phyloP scores from a whole-genome alignment of 306 rosid species.

The Astragalus membranaceus region DNA sequence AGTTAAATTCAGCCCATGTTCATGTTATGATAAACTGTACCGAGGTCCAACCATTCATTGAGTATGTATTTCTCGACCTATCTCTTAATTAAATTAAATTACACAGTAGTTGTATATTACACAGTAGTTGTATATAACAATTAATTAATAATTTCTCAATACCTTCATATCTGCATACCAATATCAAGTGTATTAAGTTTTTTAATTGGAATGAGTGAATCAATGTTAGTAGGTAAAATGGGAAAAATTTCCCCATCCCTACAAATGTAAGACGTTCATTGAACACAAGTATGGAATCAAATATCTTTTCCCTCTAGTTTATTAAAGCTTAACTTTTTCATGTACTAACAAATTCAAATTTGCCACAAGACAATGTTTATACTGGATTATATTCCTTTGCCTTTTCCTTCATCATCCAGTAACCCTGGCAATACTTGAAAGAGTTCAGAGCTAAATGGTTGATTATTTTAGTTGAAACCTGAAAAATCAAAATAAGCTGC shows the following conservation, averaged over 20 bases:
- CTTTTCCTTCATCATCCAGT: not conserved
- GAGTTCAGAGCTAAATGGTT: not conserved
- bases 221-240: slow-evolving; percentile 3
- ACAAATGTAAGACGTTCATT: not conserved
- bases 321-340: not conserved
- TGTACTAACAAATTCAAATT: not conserved
- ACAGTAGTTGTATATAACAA: too few species aligned
- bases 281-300: not conserved
- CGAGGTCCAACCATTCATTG: too few species aligned
- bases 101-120: too few species aligned
- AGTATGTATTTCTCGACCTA: too few species aligned
- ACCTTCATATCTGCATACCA: not conserved
- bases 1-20: too few species aligned
- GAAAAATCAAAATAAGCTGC: not conserved
- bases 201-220: not conserved
- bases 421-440: too few species aligned
- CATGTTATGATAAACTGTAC: too few species aligned
- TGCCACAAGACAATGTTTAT: not conserved
- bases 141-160: too few species aligned
- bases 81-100: too few species aligned
- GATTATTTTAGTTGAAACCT: slow-evolving; percentile 4
- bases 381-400: not conserved
- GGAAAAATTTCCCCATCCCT: not conserved
- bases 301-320: not conserved
- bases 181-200: not conserved